Evolutionary conservation across 495 filamentous ascomycete genomes (phyloP).

Genomic region (Lasiosphaeria ovina): DNA sequence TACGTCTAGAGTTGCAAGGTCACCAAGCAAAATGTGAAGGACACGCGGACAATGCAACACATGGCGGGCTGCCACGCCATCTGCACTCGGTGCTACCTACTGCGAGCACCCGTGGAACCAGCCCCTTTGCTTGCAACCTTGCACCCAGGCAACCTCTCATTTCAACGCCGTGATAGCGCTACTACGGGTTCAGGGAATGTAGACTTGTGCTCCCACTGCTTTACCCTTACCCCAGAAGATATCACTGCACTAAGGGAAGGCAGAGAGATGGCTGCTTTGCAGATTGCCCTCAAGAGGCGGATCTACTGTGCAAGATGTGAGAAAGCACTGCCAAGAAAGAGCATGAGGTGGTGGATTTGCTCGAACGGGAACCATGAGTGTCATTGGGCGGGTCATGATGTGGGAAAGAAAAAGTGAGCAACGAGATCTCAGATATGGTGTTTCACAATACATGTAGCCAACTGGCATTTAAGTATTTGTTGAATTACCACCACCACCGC

Average conservation of each 20-base stretch:
- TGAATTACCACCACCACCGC: too few species aligned
- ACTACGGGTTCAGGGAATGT: neutral
- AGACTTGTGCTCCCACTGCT: neutral
- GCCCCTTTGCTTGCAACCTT: slow-evolving; percentile 5
- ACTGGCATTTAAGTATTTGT: too few species aligned
- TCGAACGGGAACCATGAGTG: slow-evolving; percentile 7
- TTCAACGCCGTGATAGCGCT: neutral
- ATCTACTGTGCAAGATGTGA: slow-evolving; percentile 10
- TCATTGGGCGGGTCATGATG: slow-evolving; percentile 12
- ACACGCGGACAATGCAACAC: slow-evolving; percentile 7
- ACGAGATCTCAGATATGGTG: too few species aligned
- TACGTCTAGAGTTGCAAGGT: slow-evolving; percentile 4
- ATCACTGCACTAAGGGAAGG: slow-evolving; percentile 1
- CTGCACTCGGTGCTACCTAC: slow-evolving; percentile 8
- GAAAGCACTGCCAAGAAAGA: slow-evolving; percentile 8
- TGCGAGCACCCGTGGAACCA: slow-evolving; percentile 1
- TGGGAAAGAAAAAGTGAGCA: too few species aligned
- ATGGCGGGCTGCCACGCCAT: slow-evolving; percentile 11
- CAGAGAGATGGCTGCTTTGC: neutral
- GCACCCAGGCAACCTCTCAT: neutral
- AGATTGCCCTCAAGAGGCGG: neutral
- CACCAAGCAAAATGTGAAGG: neutral
- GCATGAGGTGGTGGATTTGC: slow-evolving; percentile 13
- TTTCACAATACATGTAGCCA: too few species aligned
- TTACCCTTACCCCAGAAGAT: neutral